phyloP scores from a whole-genome alignment of 164 flowering plant species.

The Vitis amurensis region DNA sequence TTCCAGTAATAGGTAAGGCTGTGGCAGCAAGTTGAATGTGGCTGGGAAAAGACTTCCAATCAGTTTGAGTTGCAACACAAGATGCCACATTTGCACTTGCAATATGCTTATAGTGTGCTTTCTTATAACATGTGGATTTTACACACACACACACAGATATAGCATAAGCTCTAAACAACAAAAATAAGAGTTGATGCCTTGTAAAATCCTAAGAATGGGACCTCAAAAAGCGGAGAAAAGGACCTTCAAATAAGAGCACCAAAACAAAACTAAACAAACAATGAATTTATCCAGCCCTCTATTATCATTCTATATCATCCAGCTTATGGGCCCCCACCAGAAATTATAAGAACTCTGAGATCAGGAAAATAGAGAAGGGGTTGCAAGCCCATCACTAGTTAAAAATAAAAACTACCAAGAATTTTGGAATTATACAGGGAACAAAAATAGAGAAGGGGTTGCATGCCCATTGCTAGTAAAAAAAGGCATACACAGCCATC shows the following conservation, averaged over 20 bases:
- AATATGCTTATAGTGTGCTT: background rate
- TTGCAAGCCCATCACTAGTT: no score
- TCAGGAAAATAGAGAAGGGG: no score
- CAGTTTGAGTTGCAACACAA: no score
- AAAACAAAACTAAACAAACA: background rate
- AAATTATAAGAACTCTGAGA: background rate
- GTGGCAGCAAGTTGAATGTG: slow-evolving; percentile 91
- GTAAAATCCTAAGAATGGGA: background rate
- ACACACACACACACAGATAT: background rate
- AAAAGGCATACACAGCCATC: no score
- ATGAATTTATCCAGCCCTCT: background rate
- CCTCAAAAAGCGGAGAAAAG: background rate
- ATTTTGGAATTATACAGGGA: no score
- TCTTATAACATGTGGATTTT: background rate
- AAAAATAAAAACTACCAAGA: no score
- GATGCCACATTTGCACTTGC: no score
- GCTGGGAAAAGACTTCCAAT: slow-evolving; percentile 40
- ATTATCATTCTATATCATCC: background rate
- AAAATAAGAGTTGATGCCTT: background rate
- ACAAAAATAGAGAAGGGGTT: no score
- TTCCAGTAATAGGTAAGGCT: slow-evolving; percentile 85
- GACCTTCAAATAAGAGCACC: no score
- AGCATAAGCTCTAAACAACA: background rate
- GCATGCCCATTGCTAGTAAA: no score
- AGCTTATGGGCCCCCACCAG: background rate